Evolutionary conservation across 2,329 filamentous ascomycete genomes (phyloP).

Genomic region (Claviceps paspali): DNA sequence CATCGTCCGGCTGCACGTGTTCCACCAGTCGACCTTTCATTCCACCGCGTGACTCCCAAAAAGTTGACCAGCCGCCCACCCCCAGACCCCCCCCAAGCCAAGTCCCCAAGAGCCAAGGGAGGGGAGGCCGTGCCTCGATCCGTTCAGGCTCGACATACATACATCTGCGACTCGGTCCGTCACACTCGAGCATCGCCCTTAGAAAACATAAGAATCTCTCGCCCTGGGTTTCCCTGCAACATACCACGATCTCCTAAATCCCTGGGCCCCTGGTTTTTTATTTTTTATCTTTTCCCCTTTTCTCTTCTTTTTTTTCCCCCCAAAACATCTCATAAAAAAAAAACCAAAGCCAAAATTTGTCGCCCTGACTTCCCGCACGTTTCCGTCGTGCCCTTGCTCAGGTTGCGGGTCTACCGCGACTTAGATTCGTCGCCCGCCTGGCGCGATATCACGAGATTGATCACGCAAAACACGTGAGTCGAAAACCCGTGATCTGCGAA

Average conservation of each 20-base stretch:
- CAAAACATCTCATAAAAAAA: too few relatives aligned
- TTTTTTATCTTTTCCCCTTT: conserved; percentile 4
- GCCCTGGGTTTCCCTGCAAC: not conserved
- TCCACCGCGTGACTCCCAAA: conserved; percentile 8
- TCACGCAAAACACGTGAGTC: conserved; percentile 30
- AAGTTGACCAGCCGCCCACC: conserved; percentile 4
- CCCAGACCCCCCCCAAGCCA: not conserved
- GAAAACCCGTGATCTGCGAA: conserved; percentile 28
- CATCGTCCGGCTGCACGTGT: conserved; percentile 8
- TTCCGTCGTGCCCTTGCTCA: conserved; percentile 2
- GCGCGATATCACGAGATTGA: conserved; percentile 35
- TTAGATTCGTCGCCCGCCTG: conserved; percentile 14
- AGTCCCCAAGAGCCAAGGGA: not conserved
- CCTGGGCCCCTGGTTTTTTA: not conserved
- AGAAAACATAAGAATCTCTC: conserved; percentile 14
- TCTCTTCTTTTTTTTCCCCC: too few relatives aligned
- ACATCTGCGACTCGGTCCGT: conserved; percentile 2
- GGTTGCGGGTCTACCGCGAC: conserved; percentile 12
- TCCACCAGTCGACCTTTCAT: conserved; percentile 6
- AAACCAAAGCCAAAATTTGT: too few relatives aligned
- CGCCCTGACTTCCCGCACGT: not conserved
- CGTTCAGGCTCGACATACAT: conserved; percentile 3
- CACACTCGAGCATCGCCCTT: conserved; percentile 7
- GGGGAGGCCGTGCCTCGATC: conserved; percentile 2
- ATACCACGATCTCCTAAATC: not conserved